A percentile compares a stretch with the other conserved stretches of the same genome.
Conservation (phyloP, 225 moss, liverwort and hornwort genomes). For the Anthoceros angustus region DNA sequence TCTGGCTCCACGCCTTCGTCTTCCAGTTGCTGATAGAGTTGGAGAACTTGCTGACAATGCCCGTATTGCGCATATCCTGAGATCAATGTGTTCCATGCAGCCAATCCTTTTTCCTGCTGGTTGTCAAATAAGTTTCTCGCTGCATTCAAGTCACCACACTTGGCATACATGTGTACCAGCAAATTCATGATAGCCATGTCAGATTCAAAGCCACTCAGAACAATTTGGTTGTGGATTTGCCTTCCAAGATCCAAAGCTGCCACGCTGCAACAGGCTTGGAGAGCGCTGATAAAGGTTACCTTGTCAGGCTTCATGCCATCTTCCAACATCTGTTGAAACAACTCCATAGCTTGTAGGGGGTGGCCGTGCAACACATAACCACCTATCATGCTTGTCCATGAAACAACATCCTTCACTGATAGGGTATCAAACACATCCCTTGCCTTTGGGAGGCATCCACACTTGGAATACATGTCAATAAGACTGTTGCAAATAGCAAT, state of each 20-base stretch:
- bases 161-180: slow-evolving; percentile 7
- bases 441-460: slow-evolving; percentile 5
- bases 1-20: neutral
- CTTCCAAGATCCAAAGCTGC: slow-evolving; percentile 9
- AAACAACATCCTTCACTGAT: neutral
- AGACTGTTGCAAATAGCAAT: slow-evolving; percentile 5
- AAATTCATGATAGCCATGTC: slow-evolving; percentile 3
- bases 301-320: slow-evolving; percentile 5
- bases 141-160: slow-evolving; percentile 9
- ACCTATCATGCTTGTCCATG: slow-evolving; percentile 9
- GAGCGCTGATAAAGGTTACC: slow-evolving; percentile 7
- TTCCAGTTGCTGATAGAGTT: neutral
- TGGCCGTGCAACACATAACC: slow-evolving; percentile 8
- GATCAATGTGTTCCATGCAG: neutral
- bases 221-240: slow-evolving; percentile 9
- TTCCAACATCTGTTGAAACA: slow-evolving; percentile 8
- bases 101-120: neutral
- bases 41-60: neutral
- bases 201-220: slow-evolving; percentile 5
- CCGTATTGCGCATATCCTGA: neutral
- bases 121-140: slow-evolving; percentile 9
- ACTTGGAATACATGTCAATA: slow-evolving; percentile 1
- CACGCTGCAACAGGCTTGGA: slow-evolving; percentile 7
- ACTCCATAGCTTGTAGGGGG: slow-evolving; percentile 1
- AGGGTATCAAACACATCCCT: slow-evolving; percentile 8